Conservation (phyloP, 441 rosid species). For the Biscutella laevigata region DNA sequence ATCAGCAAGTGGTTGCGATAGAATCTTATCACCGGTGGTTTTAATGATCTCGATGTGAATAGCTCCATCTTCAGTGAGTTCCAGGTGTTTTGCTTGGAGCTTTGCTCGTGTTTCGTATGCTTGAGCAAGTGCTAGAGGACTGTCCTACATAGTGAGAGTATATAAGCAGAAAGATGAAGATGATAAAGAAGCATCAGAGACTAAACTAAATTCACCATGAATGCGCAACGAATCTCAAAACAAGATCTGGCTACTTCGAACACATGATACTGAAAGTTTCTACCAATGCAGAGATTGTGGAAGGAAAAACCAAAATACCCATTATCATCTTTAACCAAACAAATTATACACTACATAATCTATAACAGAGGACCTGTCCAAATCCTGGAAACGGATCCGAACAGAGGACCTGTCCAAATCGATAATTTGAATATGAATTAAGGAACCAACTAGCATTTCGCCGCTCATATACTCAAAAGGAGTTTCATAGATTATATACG, state of each 20-base stretch:
- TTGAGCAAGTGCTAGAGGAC: constrained; percentile 96
- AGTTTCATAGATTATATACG: too few relatives aligned
- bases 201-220: constrained; percentile 4
- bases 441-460: too few relatives aligned
- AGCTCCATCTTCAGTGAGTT: constrained; percentile 84
- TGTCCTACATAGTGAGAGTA: constrained; percentile 38
- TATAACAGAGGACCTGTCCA: not conserved
- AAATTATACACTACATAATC: not conserved
- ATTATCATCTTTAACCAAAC: too few relatives aligned
- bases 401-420: not conserved
- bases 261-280: not conserved
- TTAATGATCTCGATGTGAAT: constrained; percentile 80
- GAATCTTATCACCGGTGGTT: constrained; percentile 91
- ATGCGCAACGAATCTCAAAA: too few relatives aligned
- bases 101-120: constrained; percentile 82
- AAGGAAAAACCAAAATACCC: too few relatives aligned
- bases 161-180: constrained; percentile 24
- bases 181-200: constrained; percentile 1
- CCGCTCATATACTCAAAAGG: too few relatives aligned
- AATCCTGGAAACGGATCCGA: constrained; percentile 5
- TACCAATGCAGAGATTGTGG: too few relatives aligned
- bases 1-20: constrained; percentile 88
- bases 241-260: too few relatives aligned
- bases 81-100: constrained; percentile 62
- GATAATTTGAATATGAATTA: not conserved